phyloP scores from a whole-genome alignment of 2,329 filamentous ascomycete species.

The Aspergillus floridensis region DNA sequence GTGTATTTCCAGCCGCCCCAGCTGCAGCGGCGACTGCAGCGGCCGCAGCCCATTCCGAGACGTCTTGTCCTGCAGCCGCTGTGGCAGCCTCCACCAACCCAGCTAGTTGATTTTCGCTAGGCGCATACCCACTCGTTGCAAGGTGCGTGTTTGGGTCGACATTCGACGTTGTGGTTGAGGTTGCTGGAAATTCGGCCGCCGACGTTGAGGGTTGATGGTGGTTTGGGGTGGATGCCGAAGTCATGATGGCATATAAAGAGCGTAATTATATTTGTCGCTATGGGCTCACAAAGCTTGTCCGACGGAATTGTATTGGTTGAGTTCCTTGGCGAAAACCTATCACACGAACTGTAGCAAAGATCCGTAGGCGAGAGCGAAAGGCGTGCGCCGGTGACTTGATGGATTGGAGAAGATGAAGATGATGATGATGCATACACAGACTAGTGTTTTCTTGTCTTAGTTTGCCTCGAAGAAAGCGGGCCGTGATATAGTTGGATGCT shows the following conservation, averaged over 20 bases:
- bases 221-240: slow-evolving; percentile 28
- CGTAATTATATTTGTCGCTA: background rate
- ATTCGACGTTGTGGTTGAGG: slow-evolving; percentile 25
- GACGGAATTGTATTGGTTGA: background rate
- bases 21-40: slow-evolving; percentile 48
- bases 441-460: background rate
- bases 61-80: slow-evolving; percentile 42
- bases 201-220: slow-evolving; percentile 31
- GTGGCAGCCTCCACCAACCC: slow-evolving; percentile 48
- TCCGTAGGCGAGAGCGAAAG: background rate
- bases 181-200: slow-evolving; percentile 26
- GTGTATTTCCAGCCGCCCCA: slow-evolving; percentile 45
- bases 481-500: background rate
- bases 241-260: slow-evolving; percentile 19
- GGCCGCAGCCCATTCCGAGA: slow-evolving; percentile 42
- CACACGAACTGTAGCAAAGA: no score
- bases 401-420: background rate
- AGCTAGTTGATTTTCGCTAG: slow-evolving; percentile 45
- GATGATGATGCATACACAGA: background rate
- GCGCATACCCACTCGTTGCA: slow-evolving; percentile 30
- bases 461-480: background rate
- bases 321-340: no score
- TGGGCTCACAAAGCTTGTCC: background rate
- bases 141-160: slow-evolving; percentile 32
- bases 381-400: background rate